A percentile compares a stretch with the other conserved stretches of the same genome.
These are phyloP conservation scores for Chrysopogon serrulatus DNA, from an alignment of 176 grass and related monocot species.

Conservation along the genomic window DNA sequence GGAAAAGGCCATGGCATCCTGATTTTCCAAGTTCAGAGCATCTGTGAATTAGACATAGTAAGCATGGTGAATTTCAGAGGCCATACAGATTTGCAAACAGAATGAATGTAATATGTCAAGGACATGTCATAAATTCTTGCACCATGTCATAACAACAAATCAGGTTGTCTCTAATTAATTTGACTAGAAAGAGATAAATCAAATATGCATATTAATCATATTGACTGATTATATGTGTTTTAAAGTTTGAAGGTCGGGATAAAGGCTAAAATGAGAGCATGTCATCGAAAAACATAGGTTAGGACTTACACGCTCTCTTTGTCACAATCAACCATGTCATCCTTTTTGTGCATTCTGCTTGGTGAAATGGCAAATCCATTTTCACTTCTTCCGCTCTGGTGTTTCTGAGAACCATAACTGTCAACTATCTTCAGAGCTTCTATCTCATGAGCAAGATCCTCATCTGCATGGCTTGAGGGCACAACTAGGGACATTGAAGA, in stretches of 20 bases:
- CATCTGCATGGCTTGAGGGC: slow-evolving; percentile 36
- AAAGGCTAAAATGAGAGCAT: background rate
- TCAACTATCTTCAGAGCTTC: slow-evolving; percentile 51
- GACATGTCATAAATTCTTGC: background rate
- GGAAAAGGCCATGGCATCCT: slow-evolving; percentile 56
- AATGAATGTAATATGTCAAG: background rate
- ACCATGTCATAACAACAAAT: background rate
- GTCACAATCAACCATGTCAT: slow-evolving; percentile 37
- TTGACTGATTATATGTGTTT: background rate
- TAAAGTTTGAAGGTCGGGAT: background rate
- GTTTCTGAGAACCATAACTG: slow-evolving; percentile 22
- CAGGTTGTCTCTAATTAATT: background rate
- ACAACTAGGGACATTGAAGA: slow-evolving; percentile 4
- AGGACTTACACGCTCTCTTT: slow-evolving; percentile 62
- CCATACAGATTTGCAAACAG: background rate
- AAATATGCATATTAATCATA: background rate
- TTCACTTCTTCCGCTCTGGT: slow-evolving; percentile 16
- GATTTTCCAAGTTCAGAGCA: slow-evolving; percentile 59
- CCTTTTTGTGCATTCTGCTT: slow-evolving; percentile 57
- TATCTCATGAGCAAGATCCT: slow-evolving; percentile 56
- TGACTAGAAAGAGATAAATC: background rate
- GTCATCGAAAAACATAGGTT: background rate
- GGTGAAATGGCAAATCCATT: slow-evolving; percentile 55
- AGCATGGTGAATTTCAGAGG: background rate
- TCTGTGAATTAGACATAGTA: slow-evolving; percentile 27